These are phyloP conservation scores for Elongisporangium undulatum DNA, from an alignment of 352 stramenopile species.

Conservation along the genomic window DNA sequence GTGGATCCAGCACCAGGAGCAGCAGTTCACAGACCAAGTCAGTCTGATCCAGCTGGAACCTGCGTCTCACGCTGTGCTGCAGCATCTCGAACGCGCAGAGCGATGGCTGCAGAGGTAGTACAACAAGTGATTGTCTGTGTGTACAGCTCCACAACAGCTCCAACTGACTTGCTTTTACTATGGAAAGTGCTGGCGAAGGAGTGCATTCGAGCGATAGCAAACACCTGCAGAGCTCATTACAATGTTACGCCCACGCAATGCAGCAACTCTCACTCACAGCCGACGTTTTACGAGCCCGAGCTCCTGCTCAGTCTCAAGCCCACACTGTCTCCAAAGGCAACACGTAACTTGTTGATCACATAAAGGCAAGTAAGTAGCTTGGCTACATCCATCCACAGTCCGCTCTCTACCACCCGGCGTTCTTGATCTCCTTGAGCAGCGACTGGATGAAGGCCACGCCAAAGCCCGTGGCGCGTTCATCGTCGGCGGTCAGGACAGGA, in stretches of 20 bases:
- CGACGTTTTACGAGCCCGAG: neutral
- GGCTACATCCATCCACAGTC: neutral
- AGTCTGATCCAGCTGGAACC: neutral
- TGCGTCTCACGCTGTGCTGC: neutral
- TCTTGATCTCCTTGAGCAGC: conserved; percentile 53
- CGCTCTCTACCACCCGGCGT: conserved; percentile 33
- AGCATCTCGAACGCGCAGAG: conserved; percentile 6
- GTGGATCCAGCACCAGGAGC: conserved; percentile 8
- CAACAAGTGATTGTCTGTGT: neutral
- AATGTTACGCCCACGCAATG: conserved; percentile 2
- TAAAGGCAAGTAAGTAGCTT: neutral
- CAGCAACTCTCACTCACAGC: neutral
- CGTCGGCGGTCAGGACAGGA: conserved; percentile 68
- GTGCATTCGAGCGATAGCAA: neutral
- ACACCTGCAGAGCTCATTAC: neutral
- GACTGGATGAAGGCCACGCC: conserved; percentile 89
- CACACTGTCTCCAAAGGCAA: neutral
- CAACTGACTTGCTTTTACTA: neutral
- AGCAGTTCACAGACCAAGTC: conserved; percentile 3
- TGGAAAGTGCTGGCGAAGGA: conserved; percentile 1
- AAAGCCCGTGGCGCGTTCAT: conserved; percentile 90
- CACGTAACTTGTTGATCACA: conserved; percentile 2
- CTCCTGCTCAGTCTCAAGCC: neutral
- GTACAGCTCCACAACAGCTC: neutral
- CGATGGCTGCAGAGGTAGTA: conserved; percentile 4